Evolutionary conservation across 257 asterid genomes (phyloP).

Genomic region (Cordia subcordata): DNA sequence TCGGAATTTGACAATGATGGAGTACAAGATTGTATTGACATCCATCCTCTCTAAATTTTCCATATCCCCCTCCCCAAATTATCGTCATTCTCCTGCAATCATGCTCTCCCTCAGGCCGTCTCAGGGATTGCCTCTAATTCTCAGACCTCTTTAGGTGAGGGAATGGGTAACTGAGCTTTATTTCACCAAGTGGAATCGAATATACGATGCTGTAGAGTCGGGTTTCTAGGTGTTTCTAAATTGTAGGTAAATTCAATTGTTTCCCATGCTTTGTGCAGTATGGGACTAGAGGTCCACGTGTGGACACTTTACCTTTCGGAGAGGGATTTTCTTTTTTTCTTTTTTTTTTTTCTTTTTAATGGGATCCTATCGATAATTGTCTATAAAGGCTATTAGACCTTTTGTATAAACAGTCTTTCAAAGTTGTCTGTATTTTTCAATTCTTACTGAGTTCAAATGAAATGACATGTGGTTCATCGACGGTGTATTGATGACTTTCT

Average conservation of each 20-base stretch:
- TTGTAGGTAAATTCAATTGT: neutral
- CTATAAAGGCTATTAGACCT: too few species aligned
- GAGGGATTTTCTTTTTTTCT: too few species aligned
- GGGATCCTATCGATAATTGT: too few species aligned
- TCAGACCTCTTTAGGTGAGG: conserved; percentile 27
- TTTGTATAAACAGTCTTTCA: too few species aligned
- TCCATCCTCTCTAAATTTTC: conserved; percentile 58
- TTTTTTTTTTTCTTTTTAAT: too few species aligned
- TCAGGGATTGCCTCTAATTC: conserved; percentile 65
- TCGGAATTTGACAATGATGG: conserved; percentile 61
- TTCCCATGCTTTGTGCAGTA: neutral
- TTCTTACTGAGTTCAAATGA: too few species aligned
- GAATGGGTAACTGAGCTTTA: neutral
- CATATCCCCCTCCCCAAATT: conserved; percentile 57
- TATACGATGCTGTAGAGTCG: too few species aligned
- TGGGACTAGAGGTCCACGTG: neutral
- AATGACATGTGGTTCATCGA: too few species aligned
- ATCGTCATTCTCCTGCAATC: conserved; percentile 56
- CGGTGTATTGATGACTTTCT: too few species aligned
- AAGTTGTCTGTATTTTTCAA: neutral
- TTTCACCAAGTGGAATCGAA: too few species aligned
- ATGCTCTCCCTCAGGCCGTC: conserved; percentile 81
- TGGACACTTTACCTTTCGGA: too few species aligned
- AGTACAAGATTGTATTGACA: conserved; percentile 62
- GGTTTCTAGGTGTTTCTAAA: too few species aligned